Percentiles rank a stretch among this genome's conserved stretches.
Evolutionary conservation across 768 basidiomycete genomes (phyloP).

Genomic region (Boletus eberwhitei): DNA sequence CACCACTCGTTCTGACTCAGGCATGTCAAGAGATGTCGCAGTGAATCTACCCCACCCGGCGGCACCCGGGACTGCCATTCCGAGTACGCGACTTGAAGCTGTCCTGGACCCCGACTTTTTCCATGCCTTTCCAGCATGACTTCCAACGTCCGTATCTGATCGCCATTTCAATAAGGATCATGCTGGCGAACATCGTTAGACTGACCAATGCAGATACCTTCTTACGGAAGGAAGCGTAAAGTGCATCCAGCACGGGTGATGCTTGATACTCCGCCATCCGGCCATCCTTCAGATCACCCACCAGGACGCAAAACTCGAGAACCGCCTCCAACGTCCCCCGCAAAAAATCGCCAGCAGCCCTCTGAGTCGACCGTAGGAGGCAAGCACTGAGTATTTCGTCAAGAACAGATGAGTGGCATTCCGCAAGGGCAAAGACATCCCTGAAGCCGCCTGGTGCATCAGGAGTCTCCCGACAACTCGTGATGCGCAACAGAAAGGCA

Average conservation of each 20-base stretch:
- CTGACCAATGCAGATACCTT: constrained; percentile 61
- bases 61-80: constrained; percentile 34
- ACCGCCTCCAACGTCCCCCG: constrained; percentile 60
- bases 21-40: constrained; percentile 53
- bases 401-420: constrained; percentile 62
- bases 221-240: constrained; percentile 50
- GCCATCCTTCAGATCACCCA: constrained; percentile 55
- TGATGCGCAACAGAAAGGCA: constrained; percentile 50
- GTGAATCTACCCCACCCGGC: constrained; percentile 50
- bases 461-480: constrained; percentile 27
- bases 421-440: constrained; percentile 73
- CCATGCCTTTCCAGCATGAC: constrained; percentile 51
- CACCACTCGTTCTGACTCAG: constrained; percentile 62
- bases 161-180: constrained; percentile 1
- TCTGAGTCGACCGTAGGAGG: constrained; percentile 65
- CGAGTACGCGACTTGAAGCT: constrained; percentile 22
- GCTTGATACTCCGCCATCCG: constrained; percentile 64
- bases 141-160: constrained; percentile 54
- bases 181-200: constrained; percentile 1
- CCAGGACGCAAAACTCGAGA: constrained; percentile 62
- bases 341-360: constrained; percentile 60
- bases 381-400: constrained; percentile 78
- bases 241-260: constrained; percentile 49
- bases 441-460: constrained; percentile 37
- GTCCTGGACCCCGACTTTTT: constrained; percentile 18